A percentile compares a stretch with the other conserved stretches of the same genome.
Evolutionary conservation across 1,284 basidiomycete species (phyloP).

Genomic region (Trichosporon ovoides): DNA sequence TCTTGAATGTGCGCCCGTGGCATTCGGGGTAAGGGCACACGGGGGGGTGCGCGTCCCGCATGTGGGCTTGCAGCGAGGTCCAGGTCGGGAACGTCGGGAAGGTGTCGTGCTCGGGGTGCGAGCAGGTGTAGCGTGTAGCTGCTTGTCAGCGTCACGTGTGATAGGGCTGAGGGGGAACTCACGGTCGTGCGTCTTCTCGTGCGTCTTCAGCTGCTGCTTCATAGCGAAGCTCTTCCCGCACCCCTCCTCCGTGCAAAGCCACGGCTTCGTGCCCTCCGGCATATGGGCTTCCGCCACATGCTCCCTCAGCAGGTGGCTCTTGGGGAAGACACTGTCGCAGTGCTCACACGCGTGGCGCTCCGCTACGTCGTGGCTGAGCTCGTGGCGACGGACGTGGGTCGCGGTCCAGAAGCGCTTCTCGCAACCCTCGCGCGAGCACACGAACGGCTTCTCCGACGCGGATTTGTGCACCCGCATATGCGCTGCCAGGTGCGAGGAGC

Average conservation of each 20-base stretch:
- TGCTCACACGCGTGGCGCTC: slow-evolving; percentile 59
- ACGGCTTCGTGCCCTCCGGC: slow-evolving; percentile 73
- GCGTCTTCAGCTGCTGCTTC: slow-evolving; percentile 69
- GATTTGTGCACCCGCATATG: slow-evolving; percentile 73
- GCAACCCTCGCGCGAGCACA: slow-evolving; percentile 61
- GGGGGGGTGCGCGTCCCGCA: slow-evolving; percentile 70
- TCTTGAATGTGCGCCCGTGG: slow-evolving; percentile 64
- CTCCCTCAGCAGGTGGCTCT: slow-evolving; percentile 71
- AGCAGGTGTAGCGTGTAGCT: slow-evolving; percentile 80
- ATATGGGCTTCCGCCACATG: slow-evolving; percentile 69
- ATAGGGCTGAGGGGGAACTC: slow-evolving; percentile 27
- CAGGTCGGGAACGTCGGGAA: slow-evolving; percentile 67
- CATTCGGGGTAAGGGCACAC: slow-evolving; percentile 68
- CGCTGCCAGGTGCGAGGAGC: slow-evolving; percentile 80
- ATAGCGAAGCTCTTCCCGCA: slow-evolving; percentile 75
- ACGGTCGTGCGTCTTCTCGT: slow-evolving; percentile 78
- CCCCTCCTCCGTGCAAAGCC: slow-evolving; percentile 62
- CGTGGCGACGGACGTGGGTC: slow-evolving; percentile 74
- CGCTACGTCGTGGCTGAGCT: slow-evolving; percentile 51
- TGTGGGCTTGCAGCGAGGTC: slow-evolving; percentile 76
- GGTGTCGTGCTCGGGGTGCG: slow-evolving; percentile 56
- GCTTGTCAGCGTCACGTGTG: not conserved
- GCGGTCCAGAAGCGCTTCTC: slow-evolving; percentile 84
- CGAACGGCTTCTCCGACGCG: slow-evolving; percentile 60
- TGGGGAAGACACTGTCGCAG: slow-evolving; percentile 66